A percentile compares a stretch with the other conserved stretches of the same genome.
Conservation (phyloP, 345 rosid genomes). For the Camelina hispida region DNA sequence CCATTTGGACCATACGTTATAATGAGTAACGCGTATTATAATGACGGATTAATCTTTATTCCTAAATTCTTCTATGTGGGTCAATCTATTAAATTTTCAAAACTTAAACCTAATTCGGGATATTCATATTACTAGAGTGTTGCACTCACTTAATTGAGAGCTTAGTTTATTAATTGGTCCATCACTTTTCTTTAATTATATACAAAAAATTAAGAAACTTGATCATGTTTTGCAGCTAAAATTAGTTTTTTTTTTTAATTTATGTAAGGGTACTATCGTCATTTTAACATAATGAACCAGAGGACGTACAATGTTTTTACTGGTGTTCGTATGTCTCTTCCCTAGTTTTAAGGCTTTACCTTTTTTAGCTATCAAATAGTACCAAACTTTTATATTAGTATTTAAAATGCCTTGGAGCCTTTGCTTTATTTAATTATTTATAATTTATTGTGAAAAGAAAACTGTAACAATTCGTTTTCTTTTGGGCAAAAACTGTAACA, state of each 20-base stretch:
- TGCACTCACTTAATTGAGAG: background rate
- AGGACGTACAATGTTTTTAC: constrained; percentile 3
- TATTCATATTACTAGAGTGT: constrained; percentile 9
- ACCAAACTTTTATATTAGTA: constrained; percentile 25
- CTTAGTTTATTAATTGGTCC: background rate
- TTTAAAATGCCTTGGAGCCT: constrained; percentile 22
- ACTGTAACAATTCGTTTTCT: background rate
- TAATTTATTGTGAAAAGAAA: too few relatives aligned
- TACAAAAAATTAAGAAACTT: background rate
- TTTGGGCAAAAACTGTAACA: background rate
- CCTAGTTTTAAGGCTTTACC: constrained; percentile 47
- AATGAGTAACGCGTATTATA: constrained; percentile 35
- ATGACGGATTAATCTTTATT: background rate
- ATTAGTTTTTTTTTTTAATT: too few relatives aligned
- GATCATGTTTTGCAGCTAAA: too few relatives aligned
- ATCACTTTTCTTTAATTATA: background rate
- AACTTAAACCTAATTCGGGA: constrained; percentile 1
- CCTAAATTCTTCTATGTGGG: background rate
- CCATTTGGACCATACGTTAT: constrained; percentile 44
- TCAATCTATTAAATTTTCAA: constrained; percentile 11
- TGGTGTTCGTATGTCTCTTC: constrained; percentile 32
- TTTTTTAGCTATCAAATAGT: constrained; percentile 9
- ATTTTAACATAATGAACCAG: background rate
- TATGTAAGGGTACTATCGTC: constrained; percentile 3
- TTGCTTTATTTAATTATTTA: background rate